A percentile compares a stretch with the other conserved stretches of the same genome.
Evolutionary conservation across 2,329 filamentous ascomycete species (phyloP).

Genomic region (Dryadomyces quercivorus): DNA sequence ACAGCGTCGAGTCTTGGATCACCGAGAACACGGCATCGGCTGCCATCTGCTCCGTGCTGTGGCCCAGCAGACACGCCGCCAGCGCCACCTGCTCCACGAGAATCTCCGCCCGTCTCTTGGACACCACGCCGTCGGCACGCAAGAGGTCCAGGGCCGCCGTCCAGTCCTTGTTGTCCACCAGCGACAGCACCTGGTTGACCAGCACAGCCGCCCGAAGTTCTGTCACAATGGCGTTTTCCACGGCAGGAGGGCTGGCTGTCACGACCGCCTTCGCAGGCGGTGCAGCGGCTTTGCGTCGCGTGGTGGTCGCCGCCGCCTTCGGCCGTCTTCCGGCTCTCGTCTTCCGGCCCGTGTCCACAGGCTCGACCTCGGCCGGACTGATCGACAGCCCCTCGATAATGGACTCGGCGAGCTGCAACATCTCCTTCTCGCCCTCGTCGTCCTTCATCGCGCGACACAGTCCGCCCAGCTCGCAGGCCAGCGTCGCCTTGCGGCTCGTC

Average conservation of each 20-base stretch:
- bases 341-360: not conserved
- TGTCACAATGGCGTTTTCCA: constrained; percentile 15
- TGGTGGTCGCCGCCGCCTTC: constrained; percentile 15
- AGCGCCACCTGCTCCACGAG: constrained; percentile 46
- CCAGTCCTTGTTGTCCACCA: constrained; percentile 42
- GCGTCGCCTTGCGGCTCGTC: constrained; percentile 29
- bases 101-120: constrained; percentile 17
- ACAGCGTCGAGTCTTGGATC: constrained; percentile 84
- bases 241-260: no score
- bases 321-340: constrained; percentile 6
- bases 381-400: constrained; percentile 12
- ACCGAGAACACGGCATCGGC: constrained; percentile 78
- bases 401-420: constrained; percentile 36
- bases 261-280: constrained; percentile 14
- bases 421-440: constrained; percentile 26
- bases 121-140: constrained; percentile 16
- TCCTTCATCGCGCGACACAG: constrained; percentile 40
- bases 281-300: no score
- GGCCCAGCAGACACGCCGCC: constrained; percentile 55
- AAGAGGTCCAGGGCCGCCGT: constrained; percentile 44
- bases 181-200: constrained; percentile 30
- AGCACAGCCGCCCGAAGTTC: constrained; percentile 26
- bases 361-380: not conserved
- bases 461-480: constrained; percentile 44
- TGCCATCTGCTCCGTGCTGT: constrained; percentile 61